Evolutionary conservation across 1,284 basidiomycete genomes (phyloP), one percentile per base, ranked within the genome.

Genomic region (Fomitiporia mediterranea): DNA sequence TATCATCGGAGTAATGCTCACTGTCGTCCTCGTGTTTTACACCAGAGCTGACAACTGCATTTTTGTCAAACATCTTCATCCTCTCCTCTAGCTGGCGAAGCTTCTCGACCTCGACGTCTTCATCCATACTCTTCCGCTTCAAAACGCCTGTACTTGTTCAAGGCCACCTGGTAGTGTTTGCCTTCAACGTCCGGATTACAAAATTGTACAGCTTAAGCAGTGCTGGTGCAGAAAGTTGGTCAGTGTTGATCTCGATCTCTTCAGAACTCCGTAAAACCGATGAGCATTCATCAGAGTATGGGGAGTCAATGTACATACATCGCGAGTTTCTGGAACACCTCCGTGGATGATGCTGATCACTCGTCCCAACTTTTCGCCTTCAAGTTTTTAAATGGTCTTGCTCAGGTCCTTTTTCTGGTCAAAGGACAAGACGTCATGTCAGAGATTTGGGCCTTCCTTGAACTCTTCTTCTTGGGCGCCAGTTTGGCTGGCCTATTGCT

Each of bases 241-340:
- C 94, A 64, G 98, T 97, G 72, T 98, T 94, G 46, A 98, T 82
- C 72, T 98, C 94, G 65, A 98, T 97, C 75, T 98, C 94, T 70
- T 97, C 91, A 53, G 88, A 91, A 69, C 90, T 91, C 89, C 94
- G 74, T 51, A 57, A 50, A 15, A 48, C 38, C 56, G 60, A 60
- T 62, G 50, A 51, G 47, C 19, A 40, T 25, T 37, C 9, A 7
- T 25, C 53, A 57, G 51, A 30, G 56, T 17, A 43, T 56, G 23
- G 54, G 59, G 3, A 44, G 51, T 11, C 35, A 37, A 19, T 34
- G 13, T 8, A 84, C 91, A 74, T 68, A 95, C 93, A 66, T 91
- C 88, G 66, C 90, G 83, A 60, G 96, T 89, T 68, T 91, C 87
- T 30, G 91, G 84, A 50, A 93, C 86, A 51, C 91, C 86, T 67